Evolutionary conservation across 2,329 filamentous ascomycete species (phyloP).

Genomic region (Colletotrichum limetticola): DNA sequence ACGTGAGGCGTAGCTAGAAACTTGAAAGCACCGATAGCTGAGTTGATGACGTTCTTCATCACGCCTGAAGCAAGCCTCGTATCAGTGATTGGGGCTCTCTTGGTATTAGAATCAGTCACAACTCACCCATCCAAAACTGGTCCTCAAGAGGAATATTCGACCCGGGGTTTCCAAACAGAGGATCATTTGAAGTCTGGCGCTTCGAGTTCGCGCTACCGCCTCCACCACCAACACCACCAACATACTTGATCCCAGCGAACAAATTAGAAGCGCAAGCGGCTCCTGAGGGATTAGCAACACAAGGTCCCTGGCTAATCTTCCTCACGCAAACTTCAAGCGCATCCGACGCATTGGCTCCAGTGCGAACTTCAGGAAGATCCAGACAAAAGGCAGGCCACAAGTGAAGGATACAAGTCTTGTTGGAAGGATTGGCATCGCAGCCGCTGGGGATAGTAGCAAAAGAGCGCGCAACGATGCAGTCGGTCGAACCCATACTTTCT

Average conservation of each 20-base stretch:
- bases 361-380: not conserved
- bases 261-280: not conserved
- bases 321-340: not conserved
- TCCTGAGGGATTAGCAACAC: not conserved
- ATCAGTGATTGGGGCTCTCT: not conserved
- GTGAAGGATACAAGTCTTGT: not conserved
- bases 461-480: not conserved
- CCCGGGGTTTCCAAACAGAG: not conserved
- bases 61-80: not conserved
- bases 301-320: constrained; percentile 4
- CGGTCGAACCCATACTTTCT: not conserved
- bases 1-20: not conserved
- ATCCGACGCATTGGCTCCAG: not conserved
- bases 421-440: not conserved
- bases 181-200: not conserved
- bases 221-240: not conserved
- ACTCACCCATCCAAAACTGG: constrained; percentile 8
- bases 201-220: not conserved
- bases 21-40: not conserved
- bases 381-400: not conserved
- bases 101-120: not conserved
- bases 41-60: not conserved
- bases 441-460: not conserved
- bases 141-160: not conserved
- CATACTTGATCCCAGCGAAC: constrained; percentile 1